Percentiles rank a stretch among this genome's conserved stretches.
Conservation (phyloP, 2,329 filamentous ascomycete genomes). For the Xylariales sp. region DNA sequence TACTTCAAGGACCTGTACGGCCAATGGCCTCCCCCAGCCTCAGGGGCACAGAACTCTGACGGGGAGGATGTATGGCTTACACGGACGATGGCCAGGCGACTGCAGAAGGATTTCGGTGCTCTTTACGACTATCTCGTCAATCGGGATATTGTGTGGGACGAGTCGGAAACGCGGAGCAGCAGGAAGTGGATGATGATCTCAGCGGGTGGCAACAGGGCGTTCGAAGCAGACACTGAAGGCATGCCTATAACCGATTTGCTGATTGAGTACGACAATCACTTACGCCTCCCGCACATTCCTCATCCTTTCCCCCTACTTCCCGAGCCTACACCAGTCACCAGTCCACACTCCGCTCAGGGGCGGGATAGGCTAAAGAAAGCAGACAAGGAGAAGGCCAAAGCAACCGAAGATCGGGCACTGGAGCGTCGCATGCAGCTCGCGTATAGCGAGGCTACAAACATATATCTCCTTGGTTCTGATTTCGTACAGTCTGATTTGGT, state of each 20-base stretch:
- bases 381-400: conserved; percentile 14
- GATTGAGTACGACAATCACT: conserved; percentile 58
- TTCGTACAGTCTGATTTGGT: conserved; percentile 50
- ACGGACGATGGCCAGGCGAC: conserved; percentile 46
- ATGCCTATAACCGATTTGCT: conserved; percentile 65
- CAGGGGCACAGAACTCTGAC: conserved; percentile 21
- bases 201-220: conserved; percentile 36
- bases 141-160: conserved; percentile 62
- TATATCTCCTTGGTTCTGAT: conserved; percentile 49
- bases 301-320: conserved; percentile 65
- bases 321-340: conserved; percentile 35
- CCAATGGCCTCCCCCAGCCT: conserved; percentile 54
- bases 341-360: conserved; percentile 7
- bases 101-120: conserved; percentile 65
- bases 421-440: conserved; percentile 51
- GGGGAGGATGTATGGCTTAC: conserved; percentile 56
- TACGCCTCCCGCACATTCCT: conserved; percentile 61
- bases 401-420: conserved; percentile 19
- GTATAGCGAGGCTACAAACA: conserved; percentile 57
- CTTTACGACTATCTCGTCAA: conserved; percentile 70
- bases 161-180: conserved; percentile 53
- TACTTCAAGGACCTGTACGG: conserved; percentile 56
- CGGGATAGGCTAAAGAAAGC: conserved; percentile 26
- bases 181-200: conserved; percentile 63
- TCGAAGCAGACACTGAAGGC: conserved; percentile 46